Conservation (phyloP, 176 grass and related monocot species). For the Areca catechu region DNA sequence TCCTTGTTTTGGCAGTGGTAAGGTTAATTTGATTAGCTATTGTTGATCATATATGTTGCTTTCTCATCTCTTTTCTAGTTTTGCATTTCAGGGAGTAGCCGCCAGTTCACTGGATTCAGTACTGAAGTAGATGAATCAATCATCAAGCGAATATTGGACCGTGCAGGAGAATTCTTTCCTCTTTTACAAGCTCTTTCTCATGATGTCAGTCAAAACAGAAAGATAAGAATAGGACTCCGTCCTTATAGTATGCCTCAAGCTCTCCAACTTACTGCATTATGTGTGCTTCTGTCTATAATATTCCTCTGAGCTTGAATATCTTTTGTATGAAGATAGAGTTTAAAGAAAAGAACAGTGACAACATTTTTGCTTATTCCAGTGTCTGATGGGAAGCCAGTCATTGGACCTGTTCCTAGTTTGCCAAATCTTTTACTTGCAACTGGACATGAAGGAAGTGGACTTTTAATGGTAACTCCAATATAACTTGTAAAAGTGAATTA, state of each 20-base stretch:
- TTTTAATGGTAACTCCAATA: conserved; percentile 59
- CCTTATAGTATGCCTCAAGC: conserved; percentile 56
- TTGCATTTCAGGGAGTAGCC: conserved; percentile 70
- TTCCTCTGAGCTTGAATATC: conserved; percentile 12
- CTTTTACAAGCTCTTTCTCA: conserved; percentile 42
- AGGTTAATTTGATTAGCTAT: not conserved
- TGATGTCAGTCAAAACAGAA: conserved; percentile 35
- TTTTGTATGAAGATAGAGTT: conserved; percentile 2
- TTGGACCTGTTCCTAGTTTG: conserved; percentile 57
- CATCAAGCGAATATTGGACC: conserved; percentile 72
- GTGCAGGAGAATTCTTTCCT: conserved; percentile 82
- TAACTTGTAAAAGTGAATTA: too few relatives aligned
- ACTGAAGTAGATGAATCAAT: conserved; percentile 73
- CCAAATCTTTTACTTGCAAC: conserved; percentile 76
- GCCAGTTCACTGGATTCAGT: conserved; percentile 78
- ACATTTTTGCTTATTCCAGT: conserved; percentile 41
- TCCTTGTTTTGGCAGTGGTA: not conserved
- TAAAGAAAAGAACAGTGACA: conserved; percentile 1
- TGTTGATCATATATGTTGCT: not conserved
- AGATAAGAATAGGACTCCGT: conserved; percentile 85
- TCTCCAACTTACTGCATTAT: not conserved
- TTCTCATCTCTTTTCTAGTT: not conserved
- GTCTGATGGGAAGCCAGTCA: conserved; percentile 97
- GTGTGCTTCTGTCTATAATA: not conserved
- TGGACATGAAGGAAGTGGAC: conserved; percentile 97